These are phyloP conservation scores for Dillenia suffruticosa DNA, from an alignment of 164 flowering plant species.

Conservation along the genomic window DNA sequence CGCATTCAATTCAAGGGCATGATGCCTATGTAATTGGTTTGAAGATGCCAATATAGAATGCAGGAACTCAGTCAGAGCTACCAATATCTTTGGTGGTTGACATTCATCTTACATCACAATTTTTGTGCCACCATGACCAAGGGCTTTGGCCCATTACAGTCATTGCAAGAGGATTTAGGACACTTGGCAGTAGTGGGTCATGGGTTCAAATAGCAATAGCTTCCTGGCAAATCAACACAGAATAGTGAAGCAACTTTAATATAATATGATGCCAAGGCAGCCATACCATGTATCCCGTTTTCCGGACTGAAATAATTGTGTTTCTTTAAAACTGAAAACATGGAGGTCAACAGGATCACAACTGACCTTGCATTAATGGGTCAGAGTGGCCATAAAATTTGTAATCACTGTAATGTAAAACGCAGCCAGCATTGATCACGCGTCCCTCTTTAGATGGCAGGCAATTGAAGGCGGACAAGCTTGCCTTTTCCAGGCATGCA, in stretches of 20 bases:
- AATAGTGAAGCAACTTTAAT: not conserved
- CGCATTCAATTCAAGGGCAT: no score
- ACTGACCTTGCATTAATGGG: conserved; percentile 1
- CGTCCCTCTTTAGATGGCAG: conserved; percentile 25
- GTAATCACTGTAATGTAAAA: conserved; percentile 21
- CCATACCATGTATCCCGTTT: not conserved
- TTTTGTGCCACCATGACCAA: no score
- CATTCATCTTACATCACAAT: no score
- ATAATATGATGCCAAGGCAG: not conserved
- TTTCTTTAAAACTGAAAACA: no score
- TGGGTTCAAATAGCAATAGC: no score
- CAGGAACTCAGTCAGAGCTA: no score
- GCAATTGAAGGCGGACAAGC: conserved; percentile 8
- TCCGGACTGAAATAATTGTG: not conserved
- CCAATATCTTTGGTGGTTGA: no score
- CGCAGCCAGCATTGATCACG: conserved; percentile 27
- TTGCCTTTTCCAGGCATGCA: conserved; percentile 19
- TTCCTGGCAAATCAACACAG: not conserved
- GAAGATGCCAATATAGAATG: no score
- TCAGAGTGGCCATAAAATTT: conserved; percentile 8
- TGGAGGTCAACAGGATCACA: not conserved
- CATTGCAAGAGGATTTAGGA: no score
- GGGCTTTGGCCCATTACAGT: no score
- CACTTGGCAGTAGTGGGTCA: no score
- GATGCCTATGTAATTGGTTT: no score